These are phyloP conservation scores for Mycena alexandri DNA, from an alignment of 768 basidiomycete genomes.

Conservation along the genomic window DNA sequence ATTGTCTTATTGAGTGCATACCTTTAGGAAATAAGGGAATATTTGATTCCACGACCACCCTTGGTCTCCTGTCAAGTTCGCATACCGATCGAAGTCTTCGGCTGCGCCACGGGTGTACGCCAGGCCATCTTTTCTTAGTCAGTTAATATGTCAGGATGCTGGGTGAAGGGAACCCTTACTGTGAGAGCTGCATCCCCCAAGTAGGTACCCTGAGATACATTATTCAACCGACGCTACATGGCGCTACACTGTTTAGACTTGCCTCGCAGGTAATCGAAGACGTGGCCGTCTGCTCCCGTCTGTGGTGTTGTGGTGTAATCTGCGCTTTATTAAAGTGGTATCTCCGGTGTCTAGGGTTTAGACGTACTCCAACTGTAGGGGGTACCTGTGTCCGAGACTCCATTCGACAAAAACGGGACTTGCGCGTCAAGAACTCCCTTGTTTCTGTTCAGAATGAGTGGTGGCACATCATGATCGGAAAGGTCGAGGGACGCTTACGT, in stretches of 20 bases:
- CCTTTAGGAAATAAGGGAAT: constrained; percentile 44
- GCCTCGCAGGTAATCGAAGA: constrained; percentile 12
- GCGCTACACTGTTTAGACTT: constrained; percentile 4
- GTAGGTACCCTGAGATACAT: constrained; percentile 13
- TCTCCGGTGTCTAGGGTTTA: background rate
- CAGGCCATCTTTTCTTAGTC: constrained; percentile 11
- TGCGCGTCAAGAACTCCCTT: constrained; percentile 2
- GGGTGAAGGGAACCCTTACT: constrained; percentile 12
- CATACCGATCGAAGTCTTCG: constrained; percentile 46
- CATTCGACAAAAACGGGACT: constrained; percentile 10
- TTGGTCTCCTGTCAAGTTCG: constrained; percentile 41
- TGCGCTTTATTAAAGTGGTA: background rate
- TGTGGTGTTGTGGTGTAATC: constrained; percentile 26
- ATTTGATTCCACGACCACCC: constrained; percentile 49
- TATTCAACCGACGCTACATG: constrained; percentile 8
- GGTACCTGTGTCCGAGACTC: constrained; percentile 1
- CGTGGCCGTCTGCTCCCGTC: constrained; percentile 14
- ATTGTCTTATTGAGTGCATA: constrained; percentile 17
- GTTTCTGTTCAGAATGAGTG: constrained; percentile 7
- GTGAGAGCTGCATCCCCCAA: constrained; percentile 19
- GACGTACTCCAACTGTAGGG: constrained; percentile 25
- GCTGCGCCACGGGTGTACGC: constrained; percentile 45
- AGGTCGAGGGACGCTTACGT: constrained; percentile 13
- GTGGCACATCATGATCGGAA: background rate
- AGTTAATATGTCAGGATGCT: constrained; percentile 4